These are phyloP conservation scores for Candida qinlingensis DNA, from an alignment of 805 yeast genomes.

Conservation along the genomic window DNA sequence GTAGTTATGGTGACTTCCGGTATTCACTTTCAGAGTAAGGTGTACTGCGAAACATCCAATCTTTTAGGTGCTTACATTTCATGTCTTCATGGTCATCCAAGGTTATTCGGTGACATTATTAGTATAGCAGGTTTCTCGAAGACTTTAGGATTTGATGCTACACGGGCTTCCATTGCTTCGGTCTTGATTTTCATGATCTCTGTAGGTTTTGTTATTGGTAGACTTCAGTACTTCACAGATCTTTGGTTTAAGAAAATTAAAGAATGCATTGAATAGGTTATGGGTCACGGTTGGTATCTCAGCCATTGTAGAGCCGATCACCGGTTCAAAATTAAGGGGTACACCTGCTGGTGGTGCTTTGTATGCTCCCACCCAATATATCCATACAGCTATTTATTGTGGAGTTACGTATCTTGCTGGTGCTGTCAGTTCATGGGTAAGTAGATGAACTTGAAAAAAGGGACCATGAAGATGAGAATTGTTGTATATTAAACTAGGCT, in stretches of 20 bases:
- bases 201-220: conserved; percentile 48
- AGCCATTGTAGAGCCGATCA: conserved; percentile 52
- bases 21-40: conserved; percentile 10
- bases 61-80: conserved; percentile 35
- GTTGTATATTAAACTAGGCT: conserved; percentile 16
- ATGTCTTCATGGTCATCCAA: conserved; percentile 44
- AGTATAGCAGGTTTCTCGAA: conserved; percentile 55
- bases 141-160: conserved; percentile 49
- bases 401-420: conserved; percentile 50
- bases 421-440: conserved; percentile 34
- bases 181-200: conserved; percentile 43
- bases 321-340: conserved; percentile 49
- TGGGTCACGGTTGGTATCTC: conserved; percentile 49
- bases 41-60: conserved; percentile 38
- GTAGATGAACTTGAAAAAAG: conserved; percentile 37
- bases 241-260: conserved; percentile 48
- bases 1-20: too few relatives aligned
- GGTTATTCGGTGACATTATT: conserved; percentile 60
- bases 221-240: conserved; percentile 47
- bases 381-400: conserved; percentile 50
- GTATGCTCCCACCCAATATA: conserved; percentile 42
- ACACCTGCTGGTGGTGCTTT: conserved; percentile 22
- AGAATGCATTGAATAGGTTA: conserved; percentile 43
- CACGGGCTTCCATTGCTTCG: conserved; percentile 52
- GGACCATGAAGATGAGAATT: conserved; percentile 26